These are phyloP conservation scores for Aspergillus sp. DNA, from an alignment of 2,329 filamentous ascomycete species.

Conservation along the genomic window DNA sequence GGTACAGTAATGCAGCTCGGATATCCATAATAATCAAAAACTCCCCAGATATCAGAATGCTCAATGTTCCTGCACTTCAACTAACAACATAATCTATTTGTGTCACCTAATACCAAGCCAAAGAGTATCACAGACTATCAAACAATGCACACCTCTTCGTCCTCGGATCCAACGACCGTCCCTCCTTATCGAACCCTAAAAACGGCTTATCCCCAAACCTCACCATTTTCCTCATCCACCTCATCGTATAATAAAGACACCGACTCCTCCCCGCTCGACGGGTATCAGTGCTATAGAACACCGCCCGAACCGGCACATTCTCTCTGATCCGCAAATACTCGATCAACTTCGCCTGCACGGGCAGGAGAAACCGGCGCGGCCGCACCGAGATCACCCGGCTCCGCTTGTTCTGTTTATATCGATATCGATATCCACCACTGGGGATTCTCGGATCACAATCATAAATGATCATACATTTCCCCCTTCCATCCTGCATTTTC, in stretches of 20 bases:
- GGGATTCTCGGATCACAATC: not conserved
- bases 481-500: not conserved
- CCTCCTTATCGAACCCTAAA: not conserved
- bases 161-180: not conserved
- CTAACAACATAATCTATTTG: too few relatives aligned
- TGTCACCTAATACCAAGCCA: too few relatives aligned
- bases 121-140: not conserved
- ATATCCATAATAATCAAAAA: too few relatives aligned
- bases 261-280: not conserved
- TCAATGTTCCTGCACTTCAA: too few relatives aligned
- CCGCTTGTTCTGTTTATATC: not conserved
- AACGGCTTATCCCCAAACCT: not conserved
- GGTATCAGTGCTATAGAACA: not conserved
- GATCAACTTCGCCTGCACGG: not conserved
- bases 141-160: not conserved
- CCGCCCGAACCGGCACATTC: not conserved
- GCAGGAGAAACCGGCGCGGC: not conserved
- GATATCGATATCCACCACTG: not conserved
- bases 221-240: not conserved
- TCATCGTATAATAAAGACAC: not conserved
- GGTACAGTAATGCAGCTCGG: too few relatives aligned
- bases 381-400: not conserved
- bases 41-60: too few relatives aligned
- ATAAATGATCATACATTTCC: not conserved
- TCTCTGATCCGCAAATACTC: not conserved